A percentile compares a stretch with the other conserved stretches of the same genome.
These are phyloP conservation scores for Trypanosoma congolense DNA, from an alignment of 208 protist genomes.

Conservation along the genomic window DNA sequence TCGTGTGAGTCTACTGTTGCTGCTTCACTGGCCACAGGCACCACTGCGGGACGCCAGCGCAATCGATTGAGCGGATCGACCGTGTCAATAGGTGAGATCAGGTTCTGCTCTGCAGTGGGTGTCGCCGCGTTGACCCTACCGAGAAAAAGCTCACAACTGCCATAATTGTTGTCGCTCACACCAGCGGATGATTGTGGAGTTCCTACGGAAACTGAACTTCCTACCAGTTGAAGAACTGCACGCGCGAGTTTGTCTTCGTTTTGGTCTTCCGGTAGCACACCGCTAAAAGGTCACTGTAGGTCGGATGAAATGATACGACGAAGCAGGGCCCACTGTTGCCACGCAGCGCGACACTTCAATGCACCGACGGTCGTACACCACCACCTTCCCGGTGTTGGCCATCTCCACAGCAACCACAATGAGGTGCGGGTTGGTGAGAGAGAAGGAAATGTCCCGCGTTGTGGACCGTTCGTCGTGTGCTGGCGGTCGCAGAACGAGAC, in stretches of 20 bases:
- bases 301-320: conserved; percentile 62
- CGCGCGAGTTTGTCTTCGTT: conserved; percentile 56
- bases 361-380: conserved; percentile 72
- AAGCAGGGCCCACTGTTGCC: conserved; percentile 54
- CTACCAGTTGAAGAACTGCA: conserved; percentile 55
- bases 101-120: conserved; percentile 29
- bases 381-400: conserved; percentile 40
- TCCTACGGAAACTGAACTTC: conserved; percentile 5
- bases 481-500: conserved; percentile 66
- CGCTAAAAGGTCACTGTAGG: conserved; percentile 73
- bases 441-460: conserved; percentile 73
- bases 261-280: conserved; percentile 69
- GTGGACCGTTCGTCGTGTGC: conserved; percentile 44
- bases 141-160: not conserved
- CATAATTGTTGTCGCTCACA: not conserved
- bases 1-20: conserved; percentile 3
- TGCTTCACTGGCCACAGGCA: not conserved
- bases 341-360: conserved; percentile 51
- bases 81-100: conserved; percentile 58
- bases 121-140: conserved; percentile 1
- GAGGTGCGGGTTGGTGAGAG: conserved; percentile 62
- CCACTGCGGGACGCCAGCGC: conserved; percentile 44
- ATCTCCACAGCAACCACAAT: conserved; percentile 66
- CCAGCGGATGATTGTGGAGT: not conserved
- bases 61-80: conserved; percentile 56